Evolutionary conservation across 192 early-diverging fungal species (phyloP).

Genomic region (Backusella psychrophila): DNA sequence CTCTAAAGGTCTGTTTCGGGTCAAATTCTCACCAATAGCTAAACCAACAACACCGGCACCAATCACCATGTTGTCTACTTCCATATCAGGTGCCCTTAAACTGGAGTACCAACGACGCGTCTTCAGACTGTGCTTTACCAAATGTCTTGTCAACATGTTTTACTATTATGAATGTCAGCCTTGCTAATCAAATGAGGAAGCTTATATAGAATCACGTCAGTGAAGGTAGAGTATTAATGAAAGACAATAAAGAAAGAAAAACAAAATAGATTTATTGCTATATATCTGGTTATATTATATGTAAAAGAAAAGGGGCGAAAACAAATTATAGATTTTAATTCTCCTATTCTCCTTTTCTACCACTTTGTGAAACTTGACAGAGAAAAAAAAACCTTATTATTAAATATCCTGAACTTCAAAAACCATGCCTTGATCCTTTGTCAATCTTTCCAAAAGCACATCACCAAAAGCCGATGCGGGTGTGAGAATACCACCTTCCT

Average conservation of each 20-base stretch:
- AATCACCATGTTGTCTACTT: constrained; percentile 73
- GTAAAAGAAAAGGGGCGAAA: not conserved
- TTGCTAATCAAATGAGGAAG: not conserved
- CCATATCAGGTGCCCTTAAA: constrained; percentile 31
- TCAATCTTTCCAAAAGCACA: constrained; percentile 61
- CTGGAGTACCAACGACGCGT: not conserved
- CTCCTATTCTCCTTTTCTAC: not conserved
- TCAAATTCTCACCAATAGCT: constrained; percentile 66
- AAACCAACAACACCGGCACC: constrained; percentile 83
- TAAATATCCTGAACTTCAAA: constrained; percentile 20
- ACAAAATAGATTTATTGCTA: not conserved
- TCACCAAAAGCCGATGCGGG: constrained; percentile 77
- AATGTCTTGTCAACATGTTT: not conserved
- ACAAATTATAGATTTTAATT: not conserved
- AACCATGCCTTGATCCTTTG: constrained; percentile 47
- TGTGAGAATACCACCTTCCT: constrained; percentile 72
- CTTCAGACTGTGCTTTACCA: not conserved
- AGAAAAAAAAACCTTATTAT: not conserved
- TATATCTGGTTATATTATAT: not conserved
- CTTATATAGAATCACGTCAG: not conserved
- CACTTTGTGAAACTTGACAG: not conserved
- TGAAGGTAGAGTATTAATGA: not conserved
- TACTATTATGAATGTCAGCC: not conserved
- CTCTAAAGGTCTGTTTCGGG: constrained; percentile 33
- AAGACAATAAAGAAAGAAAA: not conserved